Evolutionary conservation across 768 basidiomycete species (phyloP).

Genomic region (Lactifluus rugatus): DNA sequence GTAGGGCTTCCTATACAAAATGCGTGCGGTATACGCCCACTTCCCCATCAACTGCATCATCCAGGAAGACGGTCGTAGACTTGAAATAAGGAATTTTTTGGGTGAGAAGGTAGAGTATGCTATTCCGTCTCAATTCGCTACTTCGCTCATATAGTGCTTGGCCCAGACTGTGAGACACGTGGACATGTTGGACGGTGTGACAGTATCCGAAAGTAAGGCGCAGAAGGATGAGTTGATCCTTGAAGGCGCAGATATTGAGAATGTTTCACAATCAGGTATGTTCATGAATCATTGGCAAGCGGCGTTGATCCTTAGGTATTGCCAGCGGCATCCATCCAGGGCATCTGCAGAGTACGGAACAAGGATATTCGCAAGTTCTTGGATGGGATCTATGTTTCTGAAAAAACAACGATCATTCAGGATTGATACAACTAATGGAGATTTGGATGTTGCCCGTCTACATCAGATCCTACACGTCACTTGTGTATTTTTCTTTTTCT

Average conservation of each 20-base stretch:
- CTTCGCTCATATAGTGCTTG: not conserved
- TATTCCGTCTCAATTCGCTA: not conserved
- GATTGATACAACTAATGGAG: not conserved
- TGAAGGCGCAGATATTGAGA: conserved; percentile 92
- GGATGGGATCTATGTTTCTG: conserved; percentile 88
- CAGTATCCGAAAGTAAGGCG: conserved; percentile 71
- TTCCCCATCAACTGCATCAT: conserved; percentile 99
- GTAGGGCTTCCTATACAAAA: conserved; percentile 99
- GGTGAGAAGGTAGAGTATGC: conserved; percentile 70
- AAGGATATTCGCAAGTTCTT: conserved; percentile 99
- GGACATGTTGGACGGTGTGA: conserved; percentile 83
- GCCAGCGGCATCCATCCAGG: conserved; percentile 90
- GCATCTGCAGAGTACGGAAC: conserved; percentile 93
- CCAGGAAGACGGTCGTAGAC: conserved; percentile 53
- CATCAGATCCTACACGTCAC: conserved; percentile 26
- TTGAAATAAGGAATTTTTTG: conserved; percentile 93
- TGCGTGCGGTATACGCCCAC: conserved; percentile 99
- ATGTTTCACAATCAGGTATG: conserved; percentile 91
- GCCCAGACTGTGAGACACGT: conserved; percentile 82
- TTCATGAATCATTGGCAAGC: not conserved
- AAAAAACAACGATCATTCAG: conserved; percentile 53
- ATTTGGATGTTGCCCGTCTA: not conserved
- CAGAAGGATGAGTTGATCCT: conserved; percentile 94
- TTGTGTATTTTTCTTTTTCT: conserved; percentile 20
- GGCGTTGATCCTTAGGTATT: conserved; percentile 1